Percentiles rank a stretch among this genome's conserved stretches.
Evolutionary conservation across 2,329 filamentous ascomycete species (phyloP).

Genomic region (Lanzia echinophila): DNA sequence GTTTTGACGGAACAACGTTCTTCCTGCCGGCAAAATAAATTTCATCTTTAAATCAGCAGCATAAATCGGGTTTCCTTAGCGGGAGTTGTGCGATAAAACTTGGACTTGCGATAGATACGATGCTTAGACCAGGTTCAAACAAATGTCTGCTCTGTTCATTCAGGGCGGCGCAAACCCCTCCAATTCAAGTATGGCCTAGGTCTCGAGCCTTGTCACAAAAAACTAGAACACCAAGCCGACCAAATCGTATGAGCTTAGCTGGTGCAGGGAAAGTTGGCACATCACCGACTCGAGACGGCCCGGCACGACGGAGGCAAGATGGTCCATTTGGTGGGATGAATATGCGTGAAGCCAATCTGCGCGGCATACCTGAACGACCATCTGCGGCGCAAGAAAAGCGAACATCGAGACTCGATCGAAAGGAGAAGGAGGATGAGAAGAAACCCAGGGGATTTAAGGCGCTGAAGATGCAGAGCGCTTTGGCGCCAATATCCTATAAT

Average conservation of each 20-base stretch:
- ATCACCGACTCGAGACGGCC: conserved; percentile 16
- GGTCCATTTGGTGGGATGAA: conserved; percentile 57
- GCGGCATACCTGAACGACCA: conserved; percentile 33
- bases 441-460: conserved; percentile 53
- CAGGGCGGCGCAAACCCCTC: conserved; percentile 50
- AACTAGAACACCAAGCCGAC: conserved; percentile 13
- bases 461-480: conserved; percentile 84
- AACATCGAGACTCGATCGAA: conserved; percentile 11
- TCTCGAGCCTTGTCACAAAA: conserved; percentile 18
- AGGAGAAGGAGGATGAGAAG: conserved; percentile 26
- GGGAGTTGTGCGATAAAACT: neutral
- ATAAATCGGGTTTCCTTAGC: no score
- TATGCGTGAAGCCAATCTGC: conserved; percentile 40
- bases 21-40: no score
- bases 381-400: conserved; percentile 18
- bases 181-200: conserved; percentile 18
- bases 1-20: no score
- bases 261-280: conserved; percentile 18
- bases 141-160: conserved; percentile 43
- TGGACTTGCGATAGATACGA: conserved; percentile 5
- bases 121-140: conserved; percentile 24
- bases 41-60: no score
- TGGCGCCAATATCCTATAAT: conserved; percentile 71
- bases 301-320: conserved; percentile 36
- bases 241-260: conserved; percentile 25